phyloP scores from a whole-genome alignment of 73 alveolate genomes.

The Effrenium voratum region DNA sequence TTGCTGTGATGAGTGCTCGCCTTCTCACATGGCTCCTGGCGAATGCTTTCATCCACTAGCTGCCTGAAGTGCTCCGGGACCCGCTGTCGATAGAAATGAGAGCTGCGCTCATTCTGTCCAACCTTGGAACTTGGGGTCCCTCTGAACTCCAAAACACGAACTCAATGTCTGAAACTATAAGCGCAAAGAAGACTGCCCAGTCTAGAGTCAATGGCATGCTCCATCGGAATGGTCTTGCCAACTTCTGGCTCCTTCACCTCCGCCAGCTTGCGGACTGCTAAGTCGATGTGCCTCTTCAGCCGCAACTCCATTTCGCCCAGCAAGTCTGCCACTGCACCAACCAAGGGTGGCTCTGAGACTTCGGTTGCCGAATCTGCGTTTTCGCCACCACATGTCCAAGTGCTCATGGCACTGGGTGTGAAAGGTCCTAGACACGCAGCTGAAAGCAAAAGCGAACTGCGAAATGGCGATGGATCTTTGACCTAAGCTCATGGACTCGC shows the following conservation, averaged over 20 bases:
- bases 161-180: too few species aligned
- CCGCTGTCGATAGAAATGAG: not conserved
- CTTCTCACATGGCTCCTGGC: not conserved
- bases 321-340: slow-evolving; percentile 7
- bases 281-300: slow-evolving; percentile 11
- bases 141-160: not conserved
- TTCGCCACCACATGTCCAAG: too few species aligned
- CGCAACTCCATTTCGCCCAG: slow-evolving; percentile 35
- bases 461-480: too few species aligned
- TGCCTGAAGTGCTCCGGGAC: not conserved
- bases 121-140: not conserved
- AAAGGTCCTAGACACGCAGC: too few species aligned
- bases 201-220: not conserved
- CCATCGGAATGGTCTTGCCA: not conserved
- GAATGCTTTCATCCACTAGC: not conserved
- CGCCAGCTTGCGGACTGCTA: not conserved
- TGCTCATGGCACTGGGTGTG: too few species aligned
- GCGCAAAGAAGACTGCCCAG: too few species aligned
- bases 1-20: too few species aligned
- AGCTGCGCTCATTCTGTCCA: slow-evolving; percentile 25
- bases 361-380: too few species aligned
- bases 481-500: too few species aligned
- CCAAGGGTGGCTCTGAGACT: too few species aligned
- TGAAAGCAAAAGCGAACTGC: too few species aligned
- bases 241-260: not conserved